Percentiles rank a stretch among this genome's conserved stretches.
Evolutionary conservation across 495 filamentous ascomycete genomes (phyloP).

Genomic region (Penicillium samsonianum): DNA sequence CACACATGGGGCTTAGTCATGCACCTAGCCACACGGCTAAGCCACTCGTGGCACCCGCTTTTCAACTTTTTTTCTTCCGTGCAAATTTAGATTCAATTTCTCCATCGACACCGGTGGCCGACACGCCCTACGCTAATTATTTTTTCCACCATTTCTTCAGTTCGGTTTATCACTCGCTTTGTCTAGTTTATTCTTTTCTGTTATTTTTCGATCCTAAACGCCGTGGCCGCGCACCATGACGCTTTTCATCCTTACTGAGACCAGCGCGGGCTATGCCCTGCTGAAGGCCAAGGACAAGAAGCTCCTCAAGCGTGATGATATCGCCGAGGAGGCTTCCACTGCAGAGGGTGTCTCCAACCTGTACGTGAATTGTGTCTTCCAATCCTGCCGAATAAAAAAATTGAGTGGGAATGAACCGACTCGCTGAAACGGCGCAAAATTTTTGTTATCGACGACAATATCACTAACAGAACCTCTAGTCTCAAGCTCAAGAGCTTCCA

Average conservation of each 20-base stretch:
- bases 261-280: conserved; percentile 93
- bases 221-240: conserved; percentile 58
- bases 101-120: conserved; percentile 31
- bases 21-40: conserved; percentile 27
- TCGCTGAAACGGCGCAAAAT: conserved; percentile 23
- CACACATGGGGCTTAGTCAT: conserved; percentile 25
- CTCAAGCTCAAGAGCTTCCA: conserved; percentile 94
- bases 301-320: conserved; percentile 81
- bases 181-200: conserved; percentile 2
- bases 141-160: conserved; percentile 22
- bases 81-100: conserved; percentile 36
- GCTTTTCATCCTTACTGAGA: conserved; percentile 85
- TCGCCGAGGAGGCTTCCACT: conserved; percentile 70
- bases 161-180: conserved; percentile 8
- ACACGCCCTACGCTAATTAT: conserved; percentile 22
- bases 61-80: conserved; percentile 37
- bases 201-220: conserved; percentile 28
- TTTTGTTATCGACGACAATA: conserved; percentile 24
- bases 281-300: conserved; percentile 99
- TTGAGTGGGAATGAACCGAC: conserved; percentile 12
- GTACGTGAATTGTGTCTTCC: conserved; percentile 55
- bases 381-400: conserved; percentile 5
- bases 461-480: conserved; percentile 50
- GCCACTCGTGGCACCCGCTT: conserved; percentile 27
- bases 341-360: conserved; percentile 84